These are phyloP conservation scores for Salix suchowensis DNA, from an alignment of 345 rosid species.

Conservation along the genomic window DNA sequence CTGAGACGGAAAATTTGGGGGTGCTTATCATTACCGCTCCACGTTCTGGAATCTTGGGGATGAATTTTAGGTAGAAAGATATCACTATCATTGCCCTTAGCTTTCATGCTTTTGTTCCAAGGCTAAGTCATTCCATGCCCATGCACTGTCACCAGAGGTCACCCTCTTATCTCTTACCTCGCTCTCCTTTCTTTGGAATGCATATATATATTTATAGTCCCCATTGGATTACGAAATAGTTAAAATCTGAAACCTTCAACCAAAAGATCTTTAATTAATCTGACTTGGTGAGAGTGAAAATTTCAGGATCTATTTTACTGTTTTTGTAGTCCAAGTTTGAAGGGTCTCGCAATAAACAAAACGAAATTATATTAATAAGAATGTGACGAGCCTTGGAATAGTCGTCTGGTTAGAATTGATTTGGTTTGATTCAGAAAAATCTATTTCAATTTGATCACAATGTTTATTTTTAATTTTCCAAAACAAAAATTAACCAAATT, in stretches of 20 bases:
- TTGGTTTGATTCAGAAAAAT: no score
- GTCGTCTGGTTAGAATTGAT: no score
- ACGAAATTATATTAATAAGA: no score
- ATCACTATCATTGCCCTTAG: conserved; percentile 29
- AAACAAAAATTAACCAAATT: no score
- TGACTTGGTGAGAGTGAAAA: no score
- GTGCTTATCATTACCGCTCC: background rate
- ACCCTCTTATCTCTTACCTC: conserved; percentile 17
- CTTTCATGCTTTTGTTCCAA: conserved; percentile 42
- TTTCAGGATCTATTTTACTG: no score
- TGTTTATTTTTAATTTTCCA: no score
- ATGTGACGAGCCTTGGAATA: no score
- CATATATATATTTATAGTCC: background rate
- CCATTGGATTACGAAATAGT: background rate
- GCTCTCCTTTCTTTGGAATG: background rate
- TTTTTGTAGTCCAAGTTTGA: background rate
- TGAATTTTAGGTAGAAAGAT: conserved; percentile 43
- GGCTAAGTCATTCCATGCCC: conserved; percentile 42
- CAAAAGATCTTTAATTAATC: no score
- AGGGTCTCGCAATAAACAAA: background rate
- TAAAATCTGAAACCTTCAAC: no score
- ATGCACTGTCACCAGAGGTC: conserved; percentile 41
- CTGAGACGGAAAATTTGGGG: background rate
- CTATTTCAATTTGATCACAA: no score
- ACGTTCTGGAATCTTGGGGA: conserved; percentile 22